Base-by-base conservation (phyloP, 345 rosid genomes). In the Eutrema japonicum region DNA sequence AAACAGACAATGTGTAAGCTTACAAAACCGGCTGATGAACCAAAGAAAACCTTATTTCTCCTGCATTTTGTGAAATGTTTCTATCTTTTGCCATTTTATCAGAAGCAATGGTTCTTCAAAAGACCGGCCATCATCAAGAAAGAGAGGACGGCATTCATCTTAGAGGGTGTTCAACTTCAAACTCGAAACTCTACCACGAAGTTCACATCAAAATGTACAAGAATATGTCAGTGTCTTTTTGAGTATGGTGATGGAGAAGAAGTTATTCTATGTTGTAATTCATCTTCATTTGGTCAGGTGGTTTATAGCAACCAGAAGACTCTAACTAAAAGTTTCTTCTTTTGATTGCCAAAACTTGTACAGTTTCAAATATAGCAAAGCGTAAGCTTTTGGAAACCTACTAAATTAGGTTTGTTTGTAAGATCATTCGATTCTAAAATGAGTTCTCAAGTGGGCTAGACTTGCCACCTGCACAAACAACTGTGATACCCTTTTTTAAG, bases 1-100 rank as follows among this genome's bases (percentile, higher is more conserved):
- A 71, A 69, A 83, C 77, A 63, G 82, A 81, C 47, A 80, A 84
- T 73, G 66, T 57, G 98, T 93, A 85, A 83, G 89, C 73, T 26
- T 53, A 51, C 53, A 10, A 70, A 47, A 63, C 68, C 76, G 51
- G 57, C 33, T 33, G 18, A 52, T 57, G 58, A 52, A 29, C 62
- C 40, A 45, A 75, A 33, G 8, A 16, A 56, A 50, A 16, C 71
- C 18, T 33, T 36, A 30, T 38, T 64, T 30, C 14, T 3, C 49
- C 36, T 54, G 45, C 18, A 10, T 11, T 32, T 64, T 55, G 54
- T 26, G 16, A 16, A 32, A 40, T 37, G 12, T 43, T 22, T 64
- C 12, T 48, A 7, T 43, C 2, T 13, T 40, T 45, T 50, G 27
- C 8, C 41, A 14, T 64, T 22, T 41, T 8, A 36, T 38, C 55